phyloP scores from a whole-genome alignment of 116 monocot species.

The Papilionanthe hybrid region DNA sequence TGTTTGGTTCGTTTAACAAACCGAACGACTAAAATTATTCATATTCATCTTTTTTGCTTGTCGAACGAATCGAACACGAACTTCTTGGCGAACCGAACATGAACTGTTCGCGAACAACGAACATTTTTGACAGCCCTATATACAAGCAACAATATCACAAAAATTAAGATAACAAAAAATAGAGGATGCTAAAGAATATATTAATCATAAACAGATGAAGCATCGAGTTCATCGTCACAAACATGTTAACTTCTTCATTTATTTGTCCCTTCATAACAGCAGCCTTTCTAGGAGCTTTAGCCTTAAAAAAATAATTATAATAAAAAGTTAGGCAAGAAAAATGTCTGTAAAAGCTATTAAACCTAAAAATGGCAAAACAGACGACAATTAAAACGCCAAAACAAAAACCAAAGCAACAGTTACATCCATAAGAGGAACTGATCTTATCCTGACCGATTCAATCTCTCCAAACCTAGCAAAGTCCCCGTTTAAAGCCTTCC shows the following conservation, averaged over 20 bases:
- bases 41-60: too few species aligned
- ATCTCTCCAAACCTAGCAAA: constrained; percentile 73
- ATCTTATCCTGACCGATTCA: constrained; percentile 80
- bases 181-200: neutral
- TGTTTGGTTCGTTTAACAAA: too few species aligned
- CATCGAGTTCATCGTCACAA: too few species aligned
- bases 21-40: too few species aligned
- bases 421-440: constrained; percentile 70
- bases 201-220: too few species aligned
- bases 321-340: constrained; percentile 1
- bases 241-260: too few species aligned
- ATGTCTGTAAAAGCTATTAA: neutral
- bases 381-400: neutral
- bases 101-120: too few species aligned
- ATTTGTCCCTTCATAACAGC: too few species aligned
- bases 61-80: too few species aligned
- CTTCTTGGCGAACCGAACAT: too few species aligned
- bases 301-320: constrained; percentile 30
- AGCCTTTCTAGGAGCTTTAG: constrained; percentile 71
- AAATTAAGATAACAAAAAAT: neutral
- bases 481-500: constrained; percentile 71
- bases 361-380: neutral
- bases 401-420: neutral
- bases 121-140: too few species aligned
- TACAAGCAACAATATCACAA: neutral